Evolutionary conservation across 2,329 filamentous ascomycete species (phyloP), one percentile per base, ranked within the genome.

Genomic region (Monosporascus sp.): DNA sequence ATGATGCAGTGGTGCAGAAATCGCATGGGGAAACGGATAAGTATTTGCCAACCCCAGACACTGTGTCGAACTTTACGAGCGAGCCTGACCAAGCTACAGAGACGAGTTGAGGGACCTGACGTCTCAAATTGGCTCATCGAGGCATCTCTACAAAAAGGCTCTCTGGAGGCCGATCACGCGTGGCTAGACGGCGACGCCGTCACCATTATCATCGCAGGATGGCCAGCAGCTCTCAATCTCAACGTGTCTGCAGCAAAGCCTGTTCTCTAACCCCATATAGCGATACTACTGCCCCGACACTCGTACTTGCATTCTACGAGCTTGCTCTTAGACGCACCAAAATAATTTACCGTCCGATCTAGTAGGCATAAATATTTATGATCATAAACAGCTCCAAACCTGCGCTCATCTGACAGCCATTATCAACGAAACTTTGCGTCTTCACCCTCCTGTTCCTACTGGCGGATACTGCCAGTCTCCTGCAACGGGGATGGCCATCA

Each of bases 371-470:
- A 38, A 62, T 37, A 55, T 58, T 3, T 55, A 59, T 22, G 54
- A 62, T 43, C 48, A 51, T 3, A 17, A 31, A 9, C 50, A 58
- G 22, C 54, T 62, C 37, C 54, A 58, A 38, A 35, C 37, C 8
- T 59, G 58, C 44, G 18, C 20, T 6, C 41, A 58, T 18, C 51
- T 70, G 1, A 63, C 62, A 9, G 66, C 65, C 0, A 48, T 67
- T 9, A 65, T 69, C 24, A 61, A 64, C 20, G 68, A 70, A 50
- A 64, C 65, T 1, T 52, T 70, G 28, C 58, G 68, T 1, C 47
- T 68, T 8, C 51, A 69, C n/a, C 61, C 58, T 7, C 63, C 67
- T 0, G 58, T 63, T 1, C 59, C 66, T 15, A 62, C 63, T 2
- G 67, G 63, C 9, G 67, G 60, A 2, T 53, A 60, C 17, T 60